phyloP scores from a whole-genome alignment of 768 basidiomycete genomes.

The Russula sp. region DNA sequence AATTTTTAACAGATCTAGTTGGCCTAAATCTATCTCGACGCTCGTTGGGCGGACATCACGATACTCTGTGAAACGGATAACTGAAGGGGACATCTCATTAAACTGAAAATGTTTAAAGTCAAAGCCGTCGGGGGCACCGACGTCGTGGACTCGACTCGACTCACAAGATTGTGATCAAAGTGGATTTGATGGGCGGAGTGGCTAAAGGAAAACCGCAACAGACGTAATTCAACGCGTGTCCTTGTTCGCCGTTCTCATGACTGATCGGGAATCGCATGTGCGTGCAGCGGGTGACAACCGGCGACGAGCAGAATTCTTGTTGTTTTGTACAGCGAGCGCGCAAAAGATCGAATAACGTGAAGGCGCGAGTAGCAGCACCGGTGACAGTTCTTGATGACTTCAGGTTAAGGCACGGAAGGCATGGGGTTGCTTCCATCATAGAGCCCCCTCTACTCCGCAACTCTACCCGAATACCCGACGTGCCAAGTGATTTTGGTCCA shows the following conservation, averaged over 20 bases:
- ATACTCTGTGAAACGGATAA: background rate
- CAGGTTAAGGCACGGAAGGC: background rate
- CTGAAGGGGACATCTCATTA: conserved; percentile 1
- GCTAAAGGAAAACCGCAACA: background rate
- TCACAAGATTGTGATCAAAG: background rate
- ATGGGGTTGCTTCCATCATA: conserved; percentile 8
- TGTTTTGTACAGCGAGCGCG: background rate
- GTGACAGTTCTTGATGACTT: background rate
- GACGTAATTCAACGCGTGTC: conserved; percentile 12
- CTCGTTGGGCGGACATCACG: conserved; percentile 20
- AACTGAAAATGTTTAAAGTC: conserved; percentile 4
- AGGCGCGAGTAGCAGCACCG: background rate
- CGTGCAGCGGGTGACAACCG: background rate
- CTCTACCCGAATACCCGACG: background rate
- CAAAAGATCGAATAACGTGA: conserved; percentile 2
- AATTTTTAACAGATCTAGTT: background rate
- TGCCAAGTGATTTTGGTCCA: background rate
- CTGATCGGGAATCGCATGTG: background rate
- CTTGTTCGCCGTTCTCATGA: background rate
- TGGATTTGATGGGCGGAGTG: background rate
- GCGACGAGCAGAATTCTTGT: background rate
- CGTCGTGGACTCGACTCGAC: background rate
- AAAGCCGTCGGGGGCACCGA: background rate
- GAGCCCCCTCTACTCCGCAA: conserved; percentile 9
- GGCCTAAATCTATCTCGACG: background rate